Percentiles rank a stretch among this genome's conserved stretches.
These are phyloP conservation scores for Erodium maritimum DNA, from an alignment of 345 rosid genomes.

Conservation along the genomic window DNA sequence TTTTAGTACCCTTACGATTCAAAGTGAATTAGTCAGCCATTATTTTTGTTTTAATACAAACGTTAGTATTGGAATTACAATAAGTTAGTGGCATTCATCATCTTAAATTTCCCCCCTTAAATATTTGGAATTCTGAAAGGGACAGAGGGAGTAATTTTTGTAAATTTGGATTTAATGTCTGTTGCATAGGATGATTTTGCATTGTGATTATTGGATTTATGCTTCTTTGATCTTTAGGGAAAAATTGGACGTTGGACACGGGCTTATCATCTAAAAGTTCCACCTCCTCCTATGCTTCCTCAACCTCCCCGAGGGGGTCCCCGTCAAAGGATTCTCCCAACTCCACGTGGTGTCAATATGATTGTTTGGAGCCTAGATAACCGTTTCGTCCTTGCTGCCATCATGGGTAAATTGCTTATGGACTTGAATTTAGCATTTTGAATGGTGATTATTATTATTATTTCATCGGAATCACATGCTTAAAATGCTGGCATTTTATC, in stretches of 20 bases:
- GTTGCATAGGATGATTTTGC: background rate
- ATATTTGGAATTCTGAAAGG: background rate
- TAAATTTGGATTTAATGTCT: constrained; percentile 2
- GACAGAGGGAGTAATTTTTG: background rate
- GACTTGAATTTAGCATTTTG: constrained; percentile 1
- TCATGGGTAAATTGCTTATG: constrained; percentile 58
- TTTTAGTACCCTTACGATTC: background rate
- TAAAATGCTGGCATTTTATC: background rate
- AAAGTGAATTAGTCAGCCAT: background rate
- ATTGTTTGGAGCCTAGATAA: constrained; percentile 95
- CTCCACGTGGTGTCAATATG: constrained; percentile 99
- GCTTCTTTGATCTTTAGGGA: constrained; percentile 37
- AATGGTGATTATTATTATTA: background rate
- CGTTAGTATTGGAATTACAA: background rate
- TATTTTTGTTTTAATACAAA: background rate
- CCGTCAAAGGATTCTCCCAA: constrained; percentile 91
- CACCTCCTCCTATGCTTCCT: constrained; percentile 96
- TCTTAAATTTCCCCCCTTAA: background rate
- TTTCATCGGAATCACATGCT: background rate
- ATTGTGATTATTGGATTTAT: constrained; percentile 1
- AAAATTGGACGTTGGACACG: constrained; percentile 82
- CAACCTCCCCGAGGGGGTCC: constrained; percentile 97
- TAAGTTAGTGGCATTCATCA: background rate
- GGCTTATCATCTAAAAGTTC: constrained; percentile 93
- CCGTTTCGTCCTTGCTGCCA: constrained; percentile 99